Conservation (phyloP, 345 rosid species). For the Triadica sebifera region DNA sequence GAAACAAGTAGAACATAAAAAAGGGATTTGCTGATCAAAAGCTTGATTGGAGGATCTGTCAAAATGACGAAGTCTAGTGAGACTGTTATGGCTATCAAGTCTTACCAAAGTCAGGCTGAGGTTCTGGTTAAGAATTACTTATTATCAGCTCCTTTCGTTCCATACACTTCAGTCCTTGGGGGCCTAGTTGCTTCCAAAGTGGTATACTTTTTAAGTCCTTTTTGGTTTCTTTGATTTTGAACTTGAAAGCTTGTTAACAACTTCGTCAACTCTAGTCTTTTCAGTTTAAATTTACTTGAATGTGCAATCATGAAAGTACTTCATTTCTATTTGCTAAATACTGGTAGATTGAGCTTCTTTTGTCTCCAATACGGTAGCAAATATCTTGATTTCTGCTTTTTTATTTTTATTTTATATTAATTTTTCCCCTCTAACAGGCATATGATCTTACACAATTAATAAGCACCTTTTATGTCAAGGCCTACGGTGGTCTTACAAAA, state of each 20-base stretch:
- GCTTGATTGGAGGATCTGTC: conserved; percentile 18
- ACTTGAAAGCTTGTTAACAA: conserved; percentile 3
- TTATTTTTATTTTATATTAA: too few species aligned
- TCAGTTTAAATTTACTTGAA: not conserved
- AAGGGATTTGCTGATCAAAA: conserved; percentile 6
- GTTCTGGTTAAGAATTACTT: conserved; percentile 57
- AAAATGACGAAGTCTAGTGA: conserved; percentile 30
- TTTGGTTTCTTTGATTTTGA: not conserved
- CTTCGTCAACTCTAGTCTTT: not conserved
- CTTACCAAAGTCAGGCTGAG: conserved; percentile 69
- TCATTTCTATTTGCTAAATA: not conserved
- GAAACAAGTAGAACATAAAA: conserved; percentile 10
- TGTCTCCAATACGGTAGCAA: not conserved
- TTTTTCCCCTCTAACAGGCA: conserved; percentile 14
- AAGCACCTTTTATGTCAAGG: conserved; percentile 29
- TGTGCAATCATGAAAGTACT: not conserved
- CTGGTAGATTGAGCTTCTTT: not conserved
- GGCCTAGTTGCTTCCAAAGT: conserved; percentile 77
- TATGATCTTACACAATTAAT: conserved; percentile 28
- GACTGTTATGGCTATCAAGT: conserved; percentile 50
- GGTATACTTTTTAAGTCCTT: conserved; percentile 40
- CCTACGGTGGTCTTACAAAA: conserved; percentile 29
- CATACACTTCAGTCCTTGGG: conserved; percentile 67
- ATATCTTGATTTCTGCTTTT: not conserved
- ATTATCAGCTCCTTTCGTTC: conserved; percentile 59